These are phyloP conservation scores for Vanrija humicola DNA, from an alignment of 1,284 basidiomycete genomes.

Conservation along the genomic window DNA sequence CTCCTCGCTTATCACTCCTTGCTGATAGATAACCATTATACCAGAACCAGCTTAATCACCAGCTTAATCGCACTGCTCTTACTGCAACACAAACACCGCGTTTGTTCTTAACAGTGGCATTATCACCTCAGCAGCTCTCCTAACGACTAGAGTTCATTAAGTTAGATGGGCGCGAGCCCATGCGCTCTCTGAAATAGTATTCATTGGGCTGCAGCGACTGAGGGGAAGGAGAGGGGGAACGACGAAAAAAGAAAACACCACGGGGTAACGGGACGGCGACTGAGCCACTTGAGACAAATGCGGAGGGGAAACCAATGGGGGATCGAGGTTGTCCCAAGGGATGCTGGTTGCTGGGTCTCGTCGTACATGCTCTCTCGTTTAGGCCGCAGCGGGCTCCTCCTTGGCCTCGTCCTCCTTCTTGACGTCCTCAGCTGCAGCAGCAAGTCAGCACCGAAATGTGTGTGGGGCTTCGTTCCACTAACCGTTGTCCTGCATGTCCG, in stretches of 20 bases:
- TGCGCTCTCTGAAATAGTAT: slow-evolving; percentile 20
- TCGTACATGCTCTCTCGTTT: slow-evolving; percentile 17
- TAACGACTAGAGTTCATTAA: slow-evolving; percentile 1
- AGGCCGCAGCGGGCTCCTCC: slow-evolving; percentile 42
- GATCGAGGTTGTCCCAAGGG: slow-evolving; percentile 18
- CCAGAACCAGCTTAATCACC: no score
- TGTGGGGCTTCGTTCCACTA: neutral
- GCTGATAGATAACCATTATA: no score
- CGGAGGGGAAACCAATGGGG: slow-evolving; percentile 16
- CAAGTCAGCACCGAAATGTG: neutral
- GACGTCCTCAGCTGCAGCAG: slow-evolving; percentile 18
- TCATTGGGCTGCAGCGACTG: slow-evolving; percentile 17
- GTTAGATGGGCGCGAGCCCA: neutral
- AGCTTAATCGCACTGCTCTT: no score
- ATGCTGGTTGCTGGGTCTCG: slow-evolving; percentile 17
- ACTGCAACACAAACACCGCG: no score
- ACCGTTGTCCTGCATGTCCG: slow-evolving; percentile 67
- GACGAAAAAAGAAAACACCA: slow-evolving; percentile 23
- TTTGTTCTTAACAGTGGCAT: no score
- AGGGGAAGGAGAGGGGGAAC: slow-evolving; percentile 14
- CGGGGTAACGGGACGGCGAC: slow-evolving; percentile 16
- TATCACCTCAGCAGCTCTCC: slow-evolving; percentile 5
- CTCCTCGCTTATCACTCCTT: no score
- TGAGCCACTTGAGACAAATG: slow-evolving; percentile 19
- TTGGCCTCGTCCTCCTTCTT: slow-evolving; percentile 42